These are phyloP conservation scores for Pontederia paniculata DNA, from an alignment of 176 grass and related monocot genomes.

Conservation along the genomic window DNA sequence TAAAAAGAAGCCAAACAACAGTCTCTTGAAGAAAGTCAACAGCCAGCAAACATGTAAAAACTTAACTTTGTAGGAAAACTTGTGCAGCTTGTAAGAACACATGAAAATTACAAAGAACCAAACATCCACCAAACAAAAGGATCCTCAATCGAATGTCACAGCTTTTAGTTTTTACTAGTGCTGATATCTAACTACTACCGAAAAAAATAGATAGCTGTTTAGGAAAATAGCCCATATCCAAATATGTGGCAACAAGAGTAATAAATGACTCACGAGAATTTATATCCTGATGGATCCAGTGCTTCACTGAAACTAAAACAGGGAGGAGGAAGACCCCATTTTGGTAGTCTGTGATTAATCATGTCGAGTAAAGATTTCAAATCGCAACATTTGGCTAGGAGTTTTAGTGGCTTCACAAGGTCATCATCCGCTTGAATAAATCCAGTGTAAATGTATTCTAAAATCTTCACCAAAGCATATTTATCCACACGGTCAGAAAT, in stretches of 20 bases:
- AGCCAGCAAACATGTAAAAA: no score
- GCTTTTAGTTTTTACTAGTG: no score
- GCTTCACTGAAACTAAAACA: constrained; percentile 36
- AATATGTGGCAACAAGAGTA: background rate
- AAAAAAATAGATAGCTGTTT: no score
- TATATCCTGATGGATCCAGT: constrained; percentile 29
- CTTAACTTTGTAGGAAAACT: no score
- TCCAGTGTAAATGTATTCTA: constrained; percentile 72
- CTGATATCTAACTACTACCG: no score
- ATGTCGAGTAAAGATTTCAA: constrained; percentile 52
- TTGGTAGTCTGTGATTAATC: constrained; percentile 61
- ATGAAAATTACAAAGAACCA: no score
- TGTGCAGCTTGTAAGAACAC: no score
- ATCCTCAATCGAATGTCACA: no score
- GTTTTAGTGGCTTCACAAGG: constrained; percentile 41
- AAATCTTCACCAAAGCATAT: constrained; percentile 43
- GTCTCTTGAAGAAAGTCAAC: no score
- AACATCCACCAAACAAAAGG: no score
- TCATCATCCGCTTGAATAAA: constrained; percentile 30
- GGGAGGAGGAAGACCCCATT: constrained; percentile 33
- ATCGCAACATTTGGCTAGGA: constrained; percentile 54
- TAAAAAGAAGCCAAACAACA: no score
- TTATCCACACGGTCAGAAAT: constrained; percentile 73
- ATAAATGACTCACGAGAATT: constrained; percentile 51
- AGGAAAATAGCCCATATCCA: no score